A percentile compares a stretch with the other conserved stretches of the same genome.
phyloP scores from a whole-genome alignment of 2,329 filamentous ascomycete genomes.

The Trichoderma semiorbis region DNA sequence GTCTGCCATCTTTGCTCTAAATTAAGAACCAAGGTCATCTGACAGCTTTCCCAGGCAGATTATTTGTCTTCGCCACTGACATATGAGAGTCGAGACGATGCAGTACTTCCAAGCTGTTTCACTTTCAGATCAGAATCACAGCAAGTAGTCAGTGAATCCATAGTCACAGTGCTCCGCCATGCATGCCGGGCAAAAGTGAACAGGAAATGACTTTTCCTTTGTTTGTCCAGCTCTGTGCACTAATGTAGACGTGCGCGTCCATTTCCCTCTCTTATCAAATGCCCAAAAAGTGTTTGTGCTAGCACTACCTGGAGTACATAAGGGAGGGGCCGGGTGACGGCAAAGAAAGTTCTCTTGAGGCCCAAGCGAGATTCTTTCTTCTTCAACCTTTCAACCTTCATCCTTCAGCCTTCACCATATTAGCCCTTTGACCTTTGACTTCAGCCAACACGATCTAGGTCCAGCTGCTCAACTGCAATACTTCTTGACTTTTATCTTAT shows the following conservation, averaged over 20 bases:
- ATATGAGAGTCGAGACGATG: not conserved
- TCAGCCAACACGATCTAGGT: not conserved
- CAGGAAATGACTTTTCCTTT: not conserved
- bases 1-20: not conserved
- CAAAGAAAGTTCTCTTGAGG: not conserved
- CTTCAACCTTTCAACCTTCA: not conserved
- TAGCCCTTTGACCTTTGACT: not conserved
- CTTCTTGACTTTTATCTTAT: not conserved
- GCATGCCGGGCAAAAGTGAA: not conserved
- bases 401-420: not conserved
- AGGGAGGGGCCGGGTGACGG: not conserved
- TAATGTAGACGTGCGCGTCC: not conserved
- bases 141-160: not conserved
- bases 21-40: not conserved
- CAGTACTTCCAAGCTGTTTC: not conserved
- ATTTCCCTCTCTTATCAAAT: not conserved
- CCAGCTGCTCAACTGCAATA: not conserved
- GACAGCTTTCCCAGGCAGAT: not conserved
- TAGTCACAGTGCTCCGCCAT: not conserved
- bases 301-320: not conserved
- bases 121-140: not conserved
- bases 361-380: slow-evolving; percentile 7
- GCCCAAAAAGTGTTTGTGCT: not conserved
- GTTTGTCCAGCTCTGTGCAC: not conserved
- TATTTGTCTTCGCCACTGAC: not conserved